A percentile compares a stretch with the other conserved stretches of the same genome.
phyloP scores from a whole-genome alignment of 2,329 filamentous ascomycete species.

The Passalora sequoiae region DNA sequence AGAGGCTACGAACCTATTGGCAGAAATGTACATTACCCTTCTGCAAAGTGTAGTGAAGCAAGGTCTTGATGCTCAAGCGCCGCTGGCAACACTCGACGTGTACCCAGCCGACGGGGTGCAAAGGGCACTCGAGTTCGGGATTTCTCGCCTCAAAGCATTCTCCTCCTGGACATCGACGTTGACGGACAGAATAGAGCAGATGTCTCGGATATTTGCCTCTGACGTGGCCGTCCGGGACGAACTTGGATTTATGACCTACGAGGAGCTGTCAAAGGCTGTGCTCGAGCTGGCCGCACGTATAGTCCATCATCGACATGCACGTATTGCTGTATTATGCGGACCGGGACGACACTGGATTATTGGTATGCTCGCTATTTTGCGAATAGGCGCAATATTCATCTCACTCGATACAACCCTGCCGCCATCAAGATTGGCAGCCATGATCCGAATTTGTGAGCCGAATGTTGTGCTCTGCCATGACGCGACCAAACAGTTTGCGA shows the following conservation, averaged over 20 bases:
- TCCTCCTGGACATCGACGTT: conserved; percentile 14
- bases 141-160: neutral
- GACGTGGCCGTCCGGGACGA: conserved; percentile 9
- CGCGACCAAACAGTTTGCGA: too few relatives aligned
- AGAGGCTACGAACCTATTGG: conserved; percentile 14
- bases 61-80: too few relatives aligned
- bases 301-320: conserved; percentile 3
- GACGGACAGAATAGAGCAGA: conserved; percentile 10
- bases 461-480: conserved; percentile 12
- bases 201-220: neutral
- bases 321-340: conserved; percentile 14
- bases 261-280: conserved; percentile 7
- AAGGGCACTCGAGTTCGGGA: conserved; percentile 12
- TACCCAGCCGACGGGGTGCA: conserved; percentile 8
- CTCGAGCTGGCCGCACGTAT: conserved; percentile 6
- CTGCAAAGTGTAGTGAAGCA: conserved; percentile 10
- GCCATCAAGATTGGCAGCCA: conserved; percentile 7
- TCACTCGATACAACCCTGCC: conserved; percentile 19
- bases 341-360: conserved; percentile 12
- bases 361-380: conserved; percentile 14
- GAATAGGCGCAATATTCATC: conserved; percentile 11
- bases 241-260: conserved; percentile 11
- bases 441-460: conserved; percentile 13
- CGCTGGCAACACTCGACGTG: conserved; percentile 10
- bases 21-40: conserved; percentile 14